Evolutionary conservation across 1,139 yeast species (phyloP), one percentile per base, ranked within the genome.

Genomic region (Yarrowia galli): DNA sequence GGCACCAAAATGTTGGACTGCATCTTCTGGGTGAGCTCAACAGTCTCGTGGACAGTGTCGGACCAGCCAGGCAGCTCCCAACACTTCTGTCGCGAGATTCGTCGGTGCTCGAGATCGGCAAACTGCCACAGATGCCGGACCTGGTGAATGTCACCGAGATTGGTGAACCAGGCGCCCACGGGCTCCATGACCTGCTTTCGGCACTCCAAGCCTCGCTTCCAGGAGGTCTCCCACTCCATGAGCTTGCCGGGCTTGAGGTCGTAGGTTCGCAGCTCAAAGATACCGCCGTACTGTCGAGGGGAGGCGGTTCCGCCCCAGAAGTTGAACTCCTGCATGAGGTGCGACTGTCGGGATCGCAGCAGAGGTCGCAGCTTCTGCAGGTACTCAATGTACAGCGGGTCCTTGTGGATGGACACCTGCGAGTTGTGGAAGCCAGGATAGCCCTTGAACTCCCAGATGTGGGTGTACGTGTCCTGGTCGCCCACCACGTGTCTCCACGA

Each of bases 111-210:
- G 36, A 80, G 73, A 64, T 80, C 83, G 2, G 81, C 80, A 74
- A 81, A 80, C 71, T 80, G 83, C 83, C 83, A 80, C 63, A 80
- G 71, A 68, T 80, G 83, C 67, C 80, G 79, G 4, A 80, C 83
- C 22, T 79, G 73, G 72, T 80, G 80, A 40, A 80, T 73, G 8
- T 75, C 72, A 4, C 83, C 83, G 49, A 80, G 70, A 69, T 79
- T 81, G 20, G 79, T 74, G 72, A 80, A 80, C 83, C 83, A 80
- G 2, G 83, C 83, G 5, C 83, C 83, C 1, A 81, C 82, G 0
- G 83, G 83, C 72, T 80, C 82, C 83, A 80, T 80, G 51, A 80
- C 83, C 70, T 80, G 79, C 32, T 79, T 74, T n/a, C 83, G 79
- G 70, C 76, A 79, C 69, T 80, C 81, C 32, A 80, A 72, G 7